These are phyloP conservation scores for Cyclostephanos tholiformis DNA, from an alignment of 108 stramenopile genomes.

Conservation along the genomic window DNA sequence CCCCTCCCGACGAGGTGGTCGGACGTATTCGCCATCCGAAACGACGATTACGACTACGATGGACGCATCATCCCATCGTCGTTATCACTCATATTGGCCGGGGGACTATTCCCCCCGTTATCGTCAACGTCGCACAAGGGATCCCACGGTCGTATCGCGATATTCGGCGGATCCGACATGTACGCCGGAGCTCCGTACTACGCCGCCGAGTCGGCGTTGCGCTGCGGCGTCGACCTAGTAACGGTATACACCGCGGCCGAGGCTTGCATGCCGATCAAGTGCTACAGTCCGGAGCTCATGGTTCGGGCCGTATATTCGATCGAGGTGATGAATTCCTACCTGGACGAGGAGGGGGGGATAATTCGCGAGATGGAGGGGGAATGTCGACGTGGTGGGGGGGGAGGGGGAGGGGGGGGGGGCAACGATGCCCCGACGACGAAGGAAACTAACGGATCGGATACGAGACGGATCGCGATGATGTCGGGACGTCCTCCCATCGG, in stretches of 20 bases:
- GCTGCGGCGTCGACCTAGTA: constrained; percentile 94
- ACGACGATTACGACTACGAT: too few relatives aligned
- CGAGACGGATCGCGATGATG: constrained; percentile 3
- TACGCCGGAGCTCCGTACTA: constrained; percentile 99
- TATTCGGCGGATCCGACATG: constrained; percentile 92
- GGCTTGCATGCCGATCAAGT: constrained; percentile 95
- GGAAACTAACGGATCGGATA: not conserved
- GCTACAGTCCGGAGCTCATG: constrained; percentile 91
- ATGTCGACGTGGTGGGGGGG: constrained; percentile 3
- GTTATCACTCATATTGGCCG: too few relatives aligned
- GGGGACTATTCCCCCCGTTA: constrained; percentile 60
- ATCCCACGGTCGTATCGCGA: constrained; percentile 89
- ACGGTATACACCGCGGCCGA: constrained; percentile 91
- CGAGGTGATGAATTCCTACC: constrained; percentile 49
- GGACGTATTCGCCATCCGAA: constrained; percentile 6
- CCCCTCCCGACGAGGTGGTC: constrained; percentile 28
- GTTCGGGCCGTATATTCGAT: constrained; percentile 85
- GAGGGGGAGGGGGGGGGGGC: not conserved
- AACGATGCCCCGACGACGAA: constrained; percentile 2
- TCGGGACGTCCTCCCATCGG: constrained; percentile 7
- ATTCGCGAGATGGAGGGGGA: constrained; percentile 26
- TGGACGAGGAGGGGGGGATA: constrained; percentile 12
- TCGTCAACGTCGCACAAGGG: constrained; percentile 81
- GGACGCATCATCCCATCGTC: not conserved
- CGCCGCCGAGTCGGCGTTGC: constrained; percentile 87